Base-by-base conservation (phyloP, 1,139 yeast genomes). In the Saccharomyces pastorianus region DNA sequence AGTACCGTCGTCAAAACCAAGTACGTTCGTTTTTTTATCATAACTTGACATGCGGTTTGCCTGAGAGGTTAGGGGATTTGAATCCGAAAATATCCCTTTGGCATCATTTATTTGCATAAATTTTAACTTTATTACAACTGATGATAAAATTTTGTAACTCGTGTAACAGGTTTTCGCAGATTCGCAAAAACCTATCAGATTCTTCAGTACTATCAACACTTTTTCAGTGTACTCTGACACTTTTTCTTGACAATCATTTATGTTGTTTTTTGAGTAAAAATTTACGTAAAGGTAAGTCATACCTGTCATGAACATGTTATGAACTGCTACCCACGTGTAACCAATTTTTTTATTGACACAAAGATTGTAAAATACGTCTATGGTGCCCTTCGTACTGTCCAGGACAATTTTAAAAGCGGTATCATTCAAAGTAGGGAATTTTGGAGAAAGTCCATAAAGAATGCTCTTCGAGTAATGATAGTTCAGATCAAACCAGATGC, bases 251-350 rank as follows among this genome's bases (percentile, higher is more conserved):
- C 79, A 69, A 9, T 82, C 78, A 13, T 72, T 70, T 8, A 72
- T 64, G n/a, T 82, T 80, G 42, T 76, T 79, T 25, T 76, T 77
- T 38, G 87, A 81, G 65, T 85, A 86, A 65, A 86, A 88, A 13
- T 88, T 75, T 0, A 91, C 79, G 66, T 86, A 89, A 48, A 89
- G 74, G 62, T 83, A 88, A 2, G 96, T 85, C 23, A 93, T 85
- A 0, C 96, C 96, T 0, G 96, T 93, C 85, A 87, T 85, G 66
- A 88, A 88, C 54, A 88, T 73, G 67, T 88, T 89, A 67, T 89
- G 95, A 1, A 89, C 93, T 0, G 95, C 95, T 0, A 91, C 93
- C 96, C 96, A 90, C 0, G 96, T 88, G 70, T 87, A 90, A 67
- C 89, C 89, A 58, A 89, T 78, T 49, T 81, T 76, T 61, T 80